Evolutionary conservation across 306 rosid species (phyloP).

Genomic region (Ormosia emarginata): DNA sequence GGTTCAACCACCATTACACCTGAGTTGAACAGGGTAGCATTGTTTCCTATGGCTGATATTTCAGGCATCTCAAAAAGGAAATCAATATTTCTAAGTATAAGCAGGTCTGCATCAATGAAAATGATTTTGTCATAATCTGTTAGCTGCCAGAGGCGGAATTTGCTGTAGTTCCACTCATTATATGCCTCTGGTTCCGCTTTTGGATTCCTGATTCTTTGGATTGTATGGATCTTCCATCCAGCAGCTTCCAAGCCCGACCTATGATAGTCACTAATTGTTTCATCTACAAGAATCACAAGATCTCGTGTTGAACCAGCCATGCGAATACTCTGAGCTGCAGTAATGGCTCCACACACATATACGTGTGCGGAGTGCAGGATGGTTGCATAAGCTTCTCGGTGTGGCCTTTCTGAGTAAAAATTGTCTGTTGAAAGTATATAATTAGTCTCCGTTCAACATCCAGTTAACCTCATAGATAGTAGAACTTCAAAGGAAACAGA

Average conservation of each 20-base stretch:
- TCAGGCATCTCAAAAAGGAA: constrained; percentile 82
- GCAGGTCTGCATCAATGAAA: constrained; percentile 83
- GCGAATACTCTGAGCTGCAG: constrained; percentile 88
- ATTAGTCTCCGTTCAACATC: constrained; percentile 27
- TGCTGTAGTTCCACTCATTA: constrained; percentile 96
- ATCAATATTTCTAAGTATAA: constrained; percentile 76
- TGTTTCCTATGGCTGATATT: constrained; percentile 82
- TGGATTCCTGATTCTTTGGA: constrained; percentile 84
- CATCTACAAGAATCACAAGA: constrained; percentile 82
- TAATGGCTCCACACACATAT: constrained; percentile 89
- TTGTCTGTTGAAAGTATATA: constrained; percentile 46
- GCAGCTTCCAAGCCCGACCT: constrained; percentile 76
- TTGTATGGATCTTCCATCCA: constrained; percentile 83
- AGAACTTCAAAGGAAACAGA: neutral
- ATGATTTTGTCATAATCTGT: constrained; percentile 87
- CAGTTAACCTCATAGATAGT: neutral
- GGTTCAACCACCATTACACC: constrained; percentile 90
- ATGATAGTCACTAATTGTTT: constrained; percentile 69
- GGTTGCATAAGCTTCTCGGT: constrained; percentile 86
- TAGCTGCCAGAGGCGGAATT: constrained; percentile 88
- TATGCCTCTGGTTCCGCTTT: constrained; percentile 82
- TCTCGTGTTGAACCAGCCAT: constrained; percentile 89
- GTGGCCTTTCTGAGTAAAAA: constrained; percentile 55
- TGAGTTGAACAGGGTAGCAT: constrained; percentile 78
- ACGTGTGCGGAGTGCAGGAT: constrained; percentile 80